Percentiles rank a stretch among this genome's conserved stretches.
These are phyloP conservation scores for Diaporthe aspalathi DNA, from an alignment of 2,329 filamentous ascomycete genomes.

Conservation along the genomic window DNA sequence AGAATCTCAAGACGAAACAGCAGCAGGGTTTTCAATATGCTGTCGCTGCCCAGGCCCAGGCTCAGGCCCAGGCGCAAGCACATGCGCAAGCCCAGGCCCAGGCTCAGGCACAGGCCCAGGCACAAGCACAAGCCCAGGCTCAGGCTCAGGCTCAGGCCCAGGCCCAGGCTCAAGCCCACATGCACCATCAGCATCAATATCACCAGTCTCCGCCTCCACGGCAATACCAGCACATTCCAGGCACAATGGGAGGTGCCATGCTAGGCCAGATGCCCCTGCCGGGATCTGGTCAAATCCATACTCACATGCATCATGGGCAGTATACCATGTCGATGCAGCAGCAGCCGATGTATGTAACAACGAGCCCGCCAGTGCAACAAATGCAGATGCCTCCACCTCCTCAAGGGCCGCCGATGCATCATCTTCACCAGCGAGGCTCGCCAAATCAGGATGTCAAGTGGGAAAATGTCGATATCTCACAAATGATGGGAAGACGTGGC, in stretches of 20 bases:
- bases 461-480: conserved; percentile 58
- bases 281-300: conserved; percentile 34
- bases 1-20: conserved; percentile 54
- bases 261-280: conserved; percentile 33
- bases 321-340: conserved; percentile 34
- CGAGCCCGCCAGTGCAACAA: conserved; percentile 48
- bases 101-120: conserved; percentile 31
- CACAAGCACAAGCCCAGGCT: background rate
- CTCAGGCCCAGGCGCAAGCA: too few species aligned
- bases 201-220: conserved; percentile 29
- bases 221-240: conserved; percentile 34
- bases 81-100: conserved; percentile 40
- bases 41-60: conserved; percentile 49
- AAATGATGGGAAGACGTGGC: conserved; percentile 53
- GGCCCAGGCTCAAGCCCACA: conserved; percentile 30
- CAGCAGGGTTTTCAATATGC: conserved; percentile 48
- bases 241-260: conserved; percentile 30
- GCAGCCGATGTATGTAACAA: conserved; percentile 38
- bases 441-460: conserved; percentile 51
- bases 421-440: conserved; percentile 35
- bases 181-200: conserved; percentile 31
- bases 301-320: conserved; percentile 30
- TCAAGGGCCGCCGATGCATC: conserved; percentile 43
- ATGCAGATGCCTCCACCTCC: conserved; percentile 43
- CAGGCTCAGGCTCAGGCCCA: conserved; percentile 31